Conservation (phyloP, 1,284 basidiomycete species). For the Marasmius oreades region DNA sequence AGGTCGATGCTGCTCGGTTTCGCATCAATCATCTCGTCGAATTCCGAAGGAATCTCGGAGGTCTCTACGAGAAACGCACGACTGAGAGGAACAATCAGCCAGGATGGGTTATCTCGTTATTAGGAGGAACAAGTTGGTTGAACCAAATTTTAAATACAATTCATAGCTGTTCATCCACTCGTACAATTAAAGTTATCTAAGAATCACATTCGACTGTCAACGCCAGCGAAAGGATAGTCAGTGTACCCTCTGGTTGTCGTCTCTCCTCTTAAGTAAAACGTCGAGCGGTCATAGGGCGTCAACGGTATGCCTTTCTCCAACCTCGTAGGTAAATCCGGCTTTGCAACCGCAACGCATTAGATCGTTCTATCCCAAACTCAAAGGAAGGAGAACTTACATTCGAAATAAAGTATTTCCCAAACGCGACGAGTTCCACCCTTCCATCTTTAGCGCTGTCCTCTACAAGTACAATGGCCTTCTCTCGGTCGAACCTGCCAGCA, state of each 20-base stretch:
- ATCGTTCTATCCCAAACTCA: not conserved
- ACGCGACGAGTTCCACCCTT: constrained; percentile 36
- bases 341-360: too few relatives aligned
- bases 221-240: constrained; percentile 11
- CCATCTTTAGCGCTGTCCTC: constrained; percentile 15
- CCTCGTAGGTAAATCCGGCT: constrained; percentile 45
- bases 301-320: constrained; percentile 23
- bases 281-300: constrained; percentile 15
- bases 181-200: too few relatives aligned
- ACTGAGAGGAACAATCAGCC: too few relatives aligned
- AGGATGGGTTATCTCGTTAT: too few relatives aligned
- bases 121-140: too few relatives aligned
- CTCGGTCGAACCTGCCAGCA: constrained; percentile 30
- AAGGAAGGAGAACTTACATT: constrained; percentile 26
- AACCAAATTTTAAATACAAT: too few relatives aligned
- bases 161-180: too few relatives aligned
- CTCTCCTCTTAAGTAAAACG: constrained; percentile 19
- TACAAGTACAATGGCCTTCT: constrained; percentile 17
- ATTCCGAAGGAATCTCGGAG: too few relatives aligned
- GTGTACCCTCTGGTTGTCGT: constrained; percentile 4
- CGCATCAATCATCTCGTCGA: too few relatives aligned
- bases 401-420: constrained; percentile 45
- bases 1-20: too few relatives aligned
- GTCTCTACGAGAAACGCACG: too few relatives aligned
- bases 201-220: too few relatives aligned